phyloP scores from a whole-genome alignment of 1,284 basidiomycete genomes.

The Cystobasidium pallidum region DNA sequence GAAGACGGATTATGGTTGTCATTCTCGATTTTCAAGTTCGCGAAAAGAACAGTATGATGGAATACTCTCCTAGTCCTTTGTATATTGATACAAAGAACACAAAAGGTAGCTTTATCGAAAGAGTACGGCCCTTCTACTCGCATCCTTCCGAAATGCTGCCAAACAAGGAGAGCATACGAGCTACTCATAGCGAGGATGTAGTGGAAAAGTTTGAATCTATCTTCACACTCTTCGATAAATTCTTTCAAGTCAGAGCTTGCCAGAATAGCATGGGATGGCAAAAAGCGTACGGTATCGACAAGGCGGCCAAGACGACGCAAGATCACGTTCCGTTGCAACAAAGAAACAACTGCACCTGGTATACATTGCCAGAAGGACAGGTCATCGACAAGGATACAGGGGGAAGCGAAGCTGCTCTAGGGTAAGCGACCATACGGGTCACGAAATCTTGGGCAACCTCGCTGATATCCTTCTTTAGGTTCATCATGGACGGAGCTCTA shows the following conservation, averaged over 20 bases:
- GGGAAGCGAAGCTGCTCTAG: conserved; percentile 16
- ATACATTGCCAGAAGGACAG: conserved; percentile 18
- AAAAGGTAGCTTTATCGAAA: conserved; percentile 12
- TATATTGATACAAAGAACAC: conserved; percentile 1
- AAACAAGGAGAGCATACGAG: background rate
- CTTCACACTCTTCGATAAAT: conserved; percentile 34
- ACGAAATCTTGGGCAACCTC: conserved; percentile 38
- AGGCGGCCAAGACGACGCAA: conserved; percentile 20
- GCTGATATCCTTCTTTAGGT: conserved; percentile 44
- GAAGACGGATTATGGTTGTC: conserved; percentile 37
- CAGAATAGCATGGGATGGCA: conserved; percentile 26
- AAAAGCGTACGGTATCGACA: conserved; percentile 40
- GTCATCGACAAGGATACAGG: conserved; percentile 5
- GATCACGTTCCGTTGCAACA: conserved; percentile 23
- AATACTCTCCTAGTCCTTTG: conserved; percentile 29
- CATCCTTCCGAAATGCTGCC: conserved; percentile 16
- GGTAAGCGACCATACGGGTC: background rate
- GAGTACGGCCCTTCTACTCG: conserved; percentile 20
- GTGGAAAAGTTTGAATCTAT: conserved; percentile 9
- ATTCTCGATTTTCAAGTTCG: conserved; percentile 39
- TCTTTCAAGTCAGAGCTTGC: conserved; percentile 1
- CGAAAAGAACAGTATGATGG: conserved; percentile 35
- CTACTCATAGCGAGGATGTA: background rate
- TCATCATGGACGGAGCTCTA: conserved; percentile 50
- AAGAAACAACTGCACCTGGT: conserved; percentile 41